Evolutionary conservation across 805 yeast genomes (phyloP).

Genomic region (Zygosaccharomyces pseudorouxii): DNA sequence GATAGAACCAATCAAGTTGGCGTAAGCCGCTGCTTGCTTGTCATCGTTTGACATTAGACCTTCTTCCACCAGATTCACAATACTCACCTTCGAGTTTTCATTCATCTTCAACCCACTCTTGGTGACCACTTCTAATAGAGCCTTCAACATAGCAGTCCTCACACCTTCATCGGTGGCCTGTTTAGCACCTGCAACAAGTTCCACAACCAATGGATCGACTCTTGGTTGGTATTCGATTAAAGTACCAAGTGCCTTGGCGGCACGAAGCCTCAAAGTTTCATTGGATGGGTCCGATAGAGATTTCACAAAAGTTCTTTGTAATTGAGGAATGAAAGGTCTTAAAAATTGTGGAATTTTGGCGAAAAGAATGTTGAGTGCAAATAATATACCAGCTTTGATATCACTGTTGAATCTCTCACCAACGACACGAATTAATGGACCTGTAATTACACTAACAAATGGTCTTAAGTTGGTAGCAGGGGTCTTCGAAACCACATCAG

Average conservation of each 20-base stretch:
- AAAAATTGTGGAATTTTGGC: constrained; percentile 82
- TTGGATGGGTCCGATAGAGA: constrained; percentile 75
- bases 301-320: constrained; percentile 94
- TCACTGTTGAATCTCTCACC: constrained; percentile 93
- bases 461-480: constrained; percentile 80
- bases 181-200: constrained; percentile 71
- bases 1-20: constrained; percentile 71
- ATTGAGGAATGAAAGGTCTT: constrained; percentile 94
- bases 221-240: constrained; percentile 86
- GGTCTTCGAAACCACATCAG: constrained; percentile 78
- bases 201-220: constrained; percentile 87
- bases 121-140: constrained; percentile 72
- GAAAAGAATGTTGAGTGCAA: constrained; percentile 75
- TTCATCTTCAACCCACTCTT: constrained; percentile 76
- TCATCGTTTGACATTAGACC: constrained; percentile 55
- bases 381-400: constrained; percentile 88
- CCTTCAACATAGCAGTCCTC: constrained; percentile 79
- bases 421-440: constrained; percentile 95
- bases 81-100: constrained; percentile 62
- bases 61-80: constrained; percentile 69
- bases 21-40: constrained; percentile 68
- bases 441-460: constrained; percentile 88
- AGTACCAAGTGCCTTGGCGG: constrained; percentile 86
- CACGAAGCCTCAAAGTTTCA: constrained; percentile 70
- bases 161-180: constrained; percentile 63